Conservation (phyloP, 192 early-diverging fungal species). For the Backusella parvicylindrica region DNA sequence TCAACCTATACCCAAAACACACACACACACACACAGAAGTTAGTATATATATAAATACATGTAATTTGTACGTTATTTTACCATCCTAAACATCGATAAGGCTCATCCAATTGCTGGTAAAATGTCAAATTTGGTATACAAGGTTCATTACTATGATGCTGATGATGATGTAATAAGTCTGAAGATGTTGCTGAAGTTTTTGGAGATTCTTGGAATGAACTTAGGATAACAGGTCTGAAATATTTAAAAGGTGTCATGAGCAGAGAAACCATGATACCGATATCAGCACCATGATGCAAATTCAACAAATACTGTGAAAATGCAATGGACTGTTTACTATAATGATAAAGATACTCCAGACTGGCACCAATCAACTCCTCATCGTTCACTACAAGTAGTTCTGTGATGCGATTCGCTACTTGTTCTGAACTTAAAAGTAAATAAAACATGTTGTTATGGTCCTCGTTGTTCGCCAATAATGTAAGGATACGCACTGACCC, state of each 20-base stretch:
- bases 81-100: slow-evolving; percentile 57
- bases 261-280: slow-evolving; percentile 45
- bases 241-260: slow-evolving; percentile 33
- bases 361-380: slow-evolving; percentile 64
- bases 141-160: slow-evolving; percentile 4
- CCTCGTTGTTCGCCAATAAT: slow-evolving; percentile 40
- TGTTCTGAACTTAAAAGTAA: slow-evolving; percentile 48
- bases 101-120: slow-evolving; percentile 48
- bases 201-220: background rate
- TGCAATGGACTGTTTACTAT: slow-evolving; percentile 45
- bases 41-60: background rate
- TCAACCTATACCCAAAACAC: slow-evolving; percentile 32
- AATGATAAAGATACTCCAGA: slow-evolving; percentile 72
- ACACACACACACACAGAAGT: background rate
- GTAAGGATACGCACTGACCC: slow-evolving; percentile 56
- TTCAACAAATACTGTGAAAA: slow-evolving; percentile 40
- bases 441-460: slow-evolving; percentile 51
- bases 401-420: slow-evolving; percentile 48
- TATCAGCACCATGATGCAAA: slow-evolving; percentile 44
- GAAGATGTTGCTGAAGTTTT: background rate
- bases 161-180: background rate
- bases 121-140: slow-evolving; percentile 24
- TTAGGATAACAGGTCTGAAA: background rate
- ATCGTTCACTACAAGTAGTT: slow-evolving; percentile 58
- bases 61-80: slow-evolving; percentile 12